Percentiles rank a stretch among this genome's conserved stretches.
Conservation (phyloP, 352 stramenopile species). For the Elongisporangium anandrum region DNA sequence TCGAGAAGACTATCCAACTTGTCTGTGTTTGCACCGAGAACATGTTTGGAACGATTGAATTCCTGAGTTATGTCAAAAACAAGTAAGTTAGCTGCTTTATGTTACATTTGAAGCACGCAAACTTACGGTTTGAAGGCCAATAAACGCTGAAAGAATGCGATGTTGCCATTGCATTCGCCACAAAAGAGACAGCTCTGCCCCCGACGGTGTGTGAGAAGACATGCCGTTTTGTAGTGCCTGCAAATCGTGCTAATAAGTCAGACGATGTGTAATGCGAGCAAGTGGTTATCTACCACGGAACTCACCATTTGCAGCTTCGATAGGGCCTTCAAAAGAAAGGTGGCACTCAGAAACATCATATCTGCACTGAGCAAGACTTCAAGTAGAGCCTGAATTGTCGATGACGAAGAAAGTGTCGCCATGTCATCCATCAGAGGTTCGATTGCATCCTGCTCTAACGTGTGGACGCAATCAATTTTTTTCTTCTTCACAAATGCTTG, state of each 20-base stretch:
- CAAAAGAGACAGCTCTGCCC: slow-evolving; percentile 48
- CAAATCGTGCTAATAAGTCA: not conserved
- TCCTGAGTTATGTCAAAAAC: slow-evolving; percentile 8
- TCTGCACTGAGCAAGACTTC: slow-evolving; percentile 62
- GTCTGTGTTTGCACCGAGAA: slow-evolving; percentile 12
- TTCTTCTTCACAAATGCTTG: slow-evolving; percentile 75
- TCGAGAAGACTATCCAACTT: slow-evolving; percentile 6
- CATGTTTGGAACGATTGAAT: slow-evolving; percentile 15
- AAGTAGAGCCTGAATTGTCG: slow-evolving; percentile 65
- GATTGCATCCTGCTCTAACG: slow-evolving; percentile 46
- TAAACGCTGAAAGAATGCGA: slow-evolving; percentile 55
- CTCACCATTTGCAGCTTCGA: slow-evolving; percentile 60
- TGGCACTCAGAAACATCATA: slow-evolving; percentile 50
- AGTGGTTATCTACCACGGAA: not conserved
- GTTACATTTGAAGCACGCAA: not conserved
- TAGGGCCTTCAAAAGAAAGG: slow-evolving; percentile 56
- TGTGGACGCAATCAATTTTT: slow-evolving; percentile 22
- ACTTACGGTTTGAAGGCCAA: slow-evolving; percentile 53
- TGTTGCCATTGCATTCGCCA: slow-evolving; percentile 72
- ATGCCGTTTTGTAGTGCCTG: slow-evolving; percentile 54
- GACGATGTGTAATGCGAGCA: not conserved
- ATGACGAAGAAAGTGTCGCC: slow-evolving; percentile 46
- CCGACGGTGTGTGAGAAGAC: slow-evolving; percentile 51
- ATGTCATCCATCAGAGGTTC: slow-evolving; percentile 64
- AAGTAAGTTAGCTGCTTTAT: not conserved